Percentiles rank a stretch among this genome's conserved stretches.
These are phyloP conservation scores for Rhododendron griersonianum DNA, from an alignment of 148 eudicot genomes.

Conservation along the genomic window DNA sequence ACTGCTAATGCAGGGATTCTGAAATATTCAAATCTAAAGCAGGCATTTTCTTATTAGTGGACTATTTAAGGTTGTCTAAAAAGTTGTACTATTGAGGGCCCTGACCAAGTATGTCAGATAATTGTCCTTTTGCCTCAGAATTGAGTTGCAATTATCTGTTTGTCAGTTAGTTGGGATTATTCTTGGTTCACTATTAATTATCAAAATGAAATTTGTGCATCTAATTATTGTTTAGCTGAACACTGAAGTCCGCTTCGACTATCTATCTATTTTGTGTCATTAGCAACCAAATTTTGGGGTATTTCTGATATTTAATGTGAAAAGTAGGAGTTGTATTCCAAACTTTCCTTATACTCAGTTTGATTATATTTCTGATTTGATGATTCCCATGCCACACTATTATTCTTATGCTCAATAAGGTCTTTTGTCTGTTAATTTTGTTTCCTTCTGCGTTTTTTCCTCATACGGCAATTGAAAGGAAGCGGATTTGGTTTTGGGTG, in stretches of 20 bases:
- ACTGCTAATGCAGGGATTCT: neutral
- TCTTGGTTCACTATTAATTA: neutral
- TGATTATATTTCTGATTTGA: neutral
- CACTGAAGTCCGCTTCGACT: neutral
- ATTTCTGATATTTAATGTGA: neutral
- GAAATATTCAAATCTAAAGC: neutral
- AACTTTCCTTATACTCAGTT: neutral
- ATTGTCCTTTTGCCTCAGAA: neutral
- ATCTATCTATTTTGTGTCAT: neutral
- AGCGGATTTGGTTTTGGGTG: conserved; percentile 95
- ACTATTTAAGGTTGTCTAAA: neutral
- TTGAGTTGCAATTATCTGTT: neutral
- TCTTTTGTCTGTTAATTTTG: neutral
- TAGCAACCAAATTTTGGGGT: neutral
- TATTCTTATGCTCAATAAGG: neutral
- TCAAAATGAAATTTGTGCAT: neutral
- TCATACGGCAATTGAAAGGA: conserved; percentile 37
- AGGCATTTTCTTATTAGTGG: neutral
- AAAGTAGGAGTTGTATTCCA: neutral
- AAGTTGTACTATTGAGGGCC: neutral
- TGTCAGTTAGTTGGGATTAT: neutral
- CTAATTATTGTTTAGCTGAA: neutral
- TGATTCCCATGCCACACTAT: neutral
- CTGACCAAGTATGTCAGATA: neutral
- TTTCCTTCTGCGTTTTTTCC: neutral